phyloP scores from a whole-genome alignment of 2,329 filamentous ascomycete genomes.

The Cordyceps militaris region DNA sequence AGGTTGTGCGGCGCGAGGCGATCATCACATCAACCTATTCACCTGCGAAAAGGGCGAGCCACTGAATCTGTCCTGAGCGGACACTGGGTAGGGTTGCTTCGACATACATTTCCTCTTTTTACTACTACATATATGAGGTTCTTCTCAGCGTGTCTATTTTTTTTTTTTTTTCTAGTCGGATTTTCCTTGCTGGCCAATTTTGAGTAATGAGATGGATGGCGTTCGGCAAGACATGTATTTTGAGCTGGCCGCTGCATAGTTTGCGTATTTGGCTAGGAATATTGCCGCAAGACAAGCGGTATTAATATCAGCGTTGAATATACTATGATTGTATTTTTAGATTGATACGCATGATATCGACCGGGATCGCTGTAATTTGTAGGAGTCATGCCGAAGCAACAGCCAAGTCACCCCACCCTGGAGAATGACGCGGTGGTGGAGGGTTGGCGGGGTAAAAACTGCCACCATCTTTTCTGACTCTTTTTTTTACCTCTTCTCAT shows the following conservation, averaged over 20 bases:
- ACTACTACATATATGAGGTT: not conserved
- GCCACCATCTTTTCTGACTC: slow-evolving; percentile 8
- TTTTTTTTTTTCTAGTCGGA: not conserved
- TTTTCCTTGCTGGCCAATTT: not conserved
- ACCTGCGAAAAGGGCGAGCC: slow-evolving; percentile 51
- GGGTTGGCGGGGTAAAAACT: slow-evolving; percentile 11
- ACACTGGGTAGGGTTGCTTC: not conserved
- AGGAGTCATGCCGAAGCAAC: not conserved
- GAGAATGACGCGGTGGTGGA: slow-evolving; percentile 4
- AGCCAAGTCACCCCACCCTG: not conserved
- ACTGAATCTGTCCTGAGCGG: not conserved
- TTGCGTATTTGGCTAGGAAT: slow-evolving; percentile 6
- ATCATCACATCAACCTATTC: slow-evolving; percentile 87
- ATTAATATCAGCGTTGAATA: slow-evolving; percentile 9
- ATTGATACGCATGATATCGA: not conserved
- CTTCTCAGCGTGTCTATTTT: not conserved
- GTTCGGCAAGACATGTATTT: slow-evolving; percentile 4
- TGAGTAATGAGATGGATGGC: slow-evolving; percentile 9
- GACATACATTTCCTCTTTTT: not conserved
- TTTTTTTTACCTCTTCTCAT: not conserved
- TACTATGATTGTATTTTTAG: not conserved
- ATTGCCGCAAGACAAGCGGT: slow-evolving; percentile 1
- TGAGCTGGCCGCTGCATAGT: not conserved
- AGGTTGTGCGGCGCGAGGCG: slow-evolving; percentile 77
- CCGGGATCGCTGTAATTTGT: not conserved